These are phyloP conservation scores for Hypoxylon sp. DNA, from an alignment of 2,329 filamentous ascomycete species.

Conservation along the genomic window DNA sequence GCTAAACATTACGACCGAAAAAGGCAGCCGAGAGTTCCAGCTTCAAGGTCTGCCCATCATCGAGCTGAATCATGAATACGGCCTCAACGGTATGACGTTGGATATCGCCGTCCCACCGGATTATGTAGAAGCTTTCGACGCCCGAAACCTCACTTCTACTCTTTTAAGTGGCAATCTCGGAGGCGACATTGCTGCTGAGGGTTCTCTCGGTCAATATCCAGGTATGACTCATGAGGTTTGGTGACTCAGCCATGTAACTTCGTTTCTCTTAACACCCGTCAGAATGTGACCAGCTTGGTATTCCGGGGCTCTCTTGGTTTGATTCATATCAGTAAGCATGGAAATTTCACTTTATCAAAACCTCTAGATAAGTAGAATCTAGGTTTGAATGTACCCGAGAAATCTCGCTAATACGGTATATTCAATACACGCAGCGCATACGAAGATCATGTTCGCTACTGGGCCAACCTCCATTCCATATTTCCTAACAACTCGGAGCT, in stretches of 20 bases:
- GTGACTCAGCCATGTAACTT: background rate
- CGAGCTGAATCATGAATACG: slow-evolving; percentile 44
- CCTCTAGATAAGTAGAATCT: no score
- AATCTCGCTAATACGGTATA: no score
- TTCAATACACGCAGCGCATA: slow-evolving; percentile 50
- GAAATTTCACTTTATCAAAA: no score
- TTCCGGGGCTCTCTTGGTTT: slow-evolving; percentile 61
- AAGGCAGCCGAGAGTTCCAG: slow-evolving; percentile 33
- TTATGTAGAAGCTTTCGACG: slow-evolving; percentile 46
- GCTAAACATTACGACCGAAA: slow-evolving; percentile 38
- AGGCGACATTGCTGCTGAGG: slow-evolving; percentile 48
- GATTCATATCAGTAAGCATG: slow-evolving; percentile 59
- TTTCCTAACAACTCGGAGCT: slow-evolving; percentile 62
- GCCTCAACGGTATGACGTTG: slow-evolving; percentile 27
- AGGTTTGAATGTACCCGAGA: no score
- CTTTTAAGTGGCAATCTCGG: slow-evolving; percentile 48
- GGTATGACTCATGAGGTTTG: slow-evolving; percentile 28
- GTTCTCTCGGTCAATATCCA: slow-evolving; percentile 37
- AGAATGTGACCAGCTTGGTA: slow-evolving; percentile 32
- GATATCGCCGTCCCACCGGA: slow-evolving; percentile 51
- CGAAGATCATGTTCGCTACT: slow-evolving; percentile 62
- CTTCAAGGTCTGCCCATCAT: slow-evolving; percentile 42
- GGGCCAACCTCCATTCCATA: slow-evolving; percentile 58
- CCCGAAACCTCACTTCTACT: slow-evolving; percentile 41
- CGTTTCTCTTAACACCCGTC: slow-evolving; percentile 20